phyloP scores from a whole-genome alignment of 179 eudicot genomes.

The Silene vulgaris region DNA sequence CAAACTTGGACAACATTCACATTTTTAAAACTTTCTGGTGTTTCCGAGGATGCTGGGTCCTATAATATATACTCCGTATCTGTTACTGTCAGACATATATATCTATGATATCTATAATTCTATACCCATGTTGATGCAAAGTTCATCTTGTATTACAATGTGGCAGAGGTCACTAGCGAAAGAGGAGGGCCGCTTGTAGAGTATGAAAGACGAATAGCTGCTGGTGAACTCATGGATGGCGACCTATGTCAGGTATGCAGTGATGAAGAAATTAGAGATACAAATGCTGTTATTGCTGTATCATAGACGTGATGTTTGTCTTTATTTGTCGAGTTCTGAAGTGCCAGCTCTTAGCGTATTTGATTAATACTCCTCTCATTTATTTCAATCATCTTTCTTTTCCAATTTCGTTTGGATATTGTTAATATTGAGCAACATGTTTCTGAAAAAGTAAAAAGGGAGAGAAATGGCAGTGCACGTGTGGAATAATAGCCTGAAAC shows the following conservation, averaged over 20 bases:
- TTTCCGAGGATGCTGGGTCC: not conserved
- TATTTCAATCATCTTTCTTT: too few relatives aligned
- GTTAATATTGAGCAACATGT: too few relatives aligned
- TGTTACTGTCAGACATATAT: too few relatives aligned
- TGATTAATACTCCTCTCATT: too few relatives aligned
- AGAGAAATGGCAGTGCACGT: not conserved
- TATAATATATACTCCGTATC: too few relatives aligned
- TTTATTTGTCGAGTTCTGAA: not conserved
- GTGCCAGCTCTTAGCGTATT: not conserved
- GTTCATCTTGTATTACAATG: constrained; percentile 13
- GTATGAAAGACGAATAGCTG: constrained; percentile 68
- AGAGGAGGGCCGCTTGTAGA: constrained; percentile 72
- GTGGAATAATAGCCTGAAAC: not conserved
- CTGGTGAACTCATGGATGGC: constrained; percentile 77
- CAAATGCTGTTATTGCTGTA: not conserved
- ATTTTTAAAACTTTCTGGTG: not conserved
- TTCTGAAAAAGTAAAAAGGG: too few relatives aligned
- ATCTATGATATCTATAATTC: not conserved
- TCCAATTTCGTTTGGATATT: too few relatives aligned
- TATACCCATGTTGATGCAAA: not conserved
- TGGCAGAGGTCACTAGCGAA: constrained; percentile 33
- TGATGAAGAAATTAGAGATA: not conserved
- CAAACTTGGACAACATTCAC: too few relatives aligned
- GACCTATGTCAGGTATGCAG: constrained; percentile 66
- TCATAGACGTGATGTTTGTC: not conserved